phyloP scores from a whole-genome alignment of 2,329 filamentous ascomycete genomes.

The Cercospora janseana region DNA sequence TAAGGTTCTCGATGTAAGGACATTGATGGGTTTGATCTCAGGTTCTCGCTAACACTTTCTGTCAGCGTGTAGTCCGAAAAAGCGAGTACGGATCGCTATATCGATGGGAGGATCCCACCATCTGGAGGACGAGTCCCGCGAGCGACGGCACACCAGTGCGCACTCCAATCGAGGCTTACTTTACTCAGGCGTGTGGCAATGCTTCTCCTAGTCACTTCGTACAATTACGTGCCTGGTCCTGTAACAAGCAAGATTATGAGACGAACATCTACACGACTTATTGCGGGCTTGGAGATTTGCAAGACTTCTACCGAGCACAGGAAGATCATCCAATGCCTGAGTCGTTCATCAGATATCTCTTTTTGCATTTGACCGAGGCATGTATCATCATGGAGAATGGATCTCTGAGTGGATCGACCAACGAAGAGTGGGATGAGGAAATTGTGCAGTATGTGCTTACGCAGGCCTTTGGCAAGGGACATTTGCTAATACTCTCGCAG shows the following conservation, averaged over 20 bases:
- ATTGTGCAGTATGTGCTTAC: not conserved
- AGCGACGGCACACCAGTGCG: not conserved
- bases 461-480: not conserved
- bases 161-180: not conserved
- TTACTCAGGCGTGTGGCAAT: not conserved
- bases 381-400: not conserved
- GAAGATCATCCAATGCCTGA: not conserved
- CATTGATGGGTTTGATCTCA: not conserved
- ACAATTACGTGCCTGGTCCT: not conserved
- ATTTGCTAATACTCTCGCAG: not conserved
- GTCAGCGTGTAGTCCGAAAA: slow-evolving; percentile 3
- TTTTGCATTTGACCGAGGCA: not conserved
- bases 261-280: slow-evolving; percentile 1
- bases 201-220: not conserved
- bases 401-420: not conserved
- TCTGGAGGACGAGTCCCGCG: not conserved
- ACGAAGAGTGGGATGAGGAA: not conserved
- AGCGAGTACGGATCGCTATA: not conserved
- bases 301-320: not conserved
- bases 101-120: not conserved
- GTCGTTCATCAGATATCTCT: not conserved
- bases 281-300: slow-evolving; percentile 1
- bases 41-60: not conserved
- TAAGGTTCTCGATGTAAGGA: not conserved
- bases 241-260: not conserved